A percentile compares a stretch with the other conserved stretches of the same genome.
Conservation (phyloP, 257 asterid genomes). For the Solanum ossicruentum region DNA sequence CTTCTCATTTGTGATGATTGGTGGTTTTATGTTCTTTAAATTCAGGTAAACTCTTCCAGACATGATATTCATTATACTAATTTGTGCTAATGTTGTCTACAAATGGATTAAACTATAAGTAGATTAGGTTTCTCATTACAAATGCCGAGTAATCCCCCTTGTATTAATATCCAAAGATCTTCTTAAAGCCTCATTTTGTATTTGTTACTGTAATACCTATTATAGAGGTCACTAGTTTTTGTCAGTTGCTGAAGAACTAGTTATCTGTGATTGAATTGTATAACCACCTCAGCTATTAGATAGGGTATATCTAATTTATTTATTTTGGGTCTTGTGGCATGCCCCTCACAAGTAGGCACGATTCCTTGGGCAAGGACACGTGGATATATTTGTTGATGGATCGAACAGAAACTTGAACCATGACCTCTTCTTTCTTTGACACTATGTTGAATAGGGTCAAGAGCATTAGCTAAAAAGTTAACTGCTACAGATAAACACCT, state of each 20-base stretch:
- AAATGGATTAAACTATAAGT: not conserved
- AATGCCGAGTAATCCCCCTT: not conserved
- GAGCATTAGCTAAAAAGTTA: not conserved
- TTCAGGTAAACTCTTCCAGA: slow-evolving; percentile 41
- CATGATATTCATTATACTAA: not conserved
- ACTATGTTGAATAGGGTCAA: not conserved
- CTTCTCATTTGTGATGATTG: slow-evolving; percentile 69
- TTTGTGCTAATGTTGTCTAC: not conserved
- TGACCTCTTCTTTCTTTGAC: not conserved
- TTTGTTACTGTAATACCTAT: not conserved
- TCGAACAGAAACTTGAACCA: not conserved
- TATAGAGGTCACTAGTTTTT: not conserved
- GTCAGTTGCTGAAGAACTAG: not conserved
- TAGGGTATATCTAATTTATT: not conserved
- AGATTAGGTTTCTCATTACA: not conserved
- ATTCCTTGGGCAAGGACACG: not conserved
- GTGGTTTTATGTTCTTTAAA: slow-evolving; percentile 88
- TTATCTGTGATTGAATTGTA: not conserved
- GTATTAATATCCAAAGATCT: not conserved
- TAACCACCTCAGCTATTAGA: not conserved
- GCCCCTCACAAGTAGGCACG: not conserved
- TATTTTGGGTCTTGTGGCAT: not conserved
- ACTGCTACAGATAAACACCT: not conserved
- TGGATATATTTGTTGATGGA: not conserved
- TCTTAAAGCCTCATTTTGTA: not conserved